A percentile compares a stretch with the other conserved stretches of the same genome.
Conservation (phyloP, 2,329 filamentous ascomycete genomes). For the Colletotrichum sp. region DNA sequence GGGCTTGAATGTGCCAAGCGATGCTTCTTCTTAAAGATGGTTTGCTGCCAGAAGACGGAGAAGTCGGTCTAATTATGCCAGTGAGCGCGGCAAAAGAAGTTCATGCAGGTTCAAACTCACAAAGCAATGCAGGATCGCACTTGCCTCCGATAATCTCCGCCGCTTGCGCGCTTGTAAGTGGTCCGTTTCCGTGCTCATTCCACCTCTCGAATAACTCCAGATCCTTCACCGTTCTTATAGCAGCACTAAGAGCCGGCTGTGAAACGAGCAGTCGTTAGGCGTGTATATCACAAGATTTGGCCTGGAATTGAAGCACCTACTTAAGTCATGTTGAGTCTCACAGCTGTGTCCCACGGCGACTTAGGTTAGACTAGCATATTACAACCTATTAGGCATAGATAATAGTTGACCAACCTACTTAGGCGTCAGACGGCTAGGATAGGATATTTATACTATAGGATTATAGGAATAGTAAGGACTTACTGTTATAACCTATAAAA, state of each 20-base stretch:
- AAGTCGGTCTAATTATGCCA: neutral
- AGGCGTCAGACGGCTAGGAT: too few relatives aligned
- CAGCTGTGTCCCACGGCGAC: neutral
- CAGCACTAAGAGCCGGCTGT: neutral
- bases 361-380: neutral
- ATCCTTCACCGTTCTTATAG: neutral
- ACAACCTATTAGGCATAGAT: too few relatives aligned
- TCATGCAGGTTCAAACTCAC: neutral
- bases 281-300: neutral
- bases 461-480: too few relatives aligned
- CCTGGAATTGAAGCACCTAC: neutral
- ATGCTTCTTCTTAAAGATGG: neutral
- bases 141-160: neutral
- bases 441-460: too few relatives aligned
- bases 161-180: neutral
- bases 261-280: neutral
- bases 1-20: neutral
- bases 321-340: neutral
- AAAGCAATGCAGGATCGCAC: neutral
- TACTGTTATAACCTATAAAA: too few relatives aligned
- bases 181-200: neutral
- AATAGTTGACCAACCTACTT: too few relatives aligned
- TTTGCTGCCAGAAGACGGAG: neutral
- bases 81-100: neutral
- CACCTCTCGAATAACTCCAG: neutral